Conservation (phyloP, 1,284 basidiomycete genomes). For the Vanrija sp. region DNA sequence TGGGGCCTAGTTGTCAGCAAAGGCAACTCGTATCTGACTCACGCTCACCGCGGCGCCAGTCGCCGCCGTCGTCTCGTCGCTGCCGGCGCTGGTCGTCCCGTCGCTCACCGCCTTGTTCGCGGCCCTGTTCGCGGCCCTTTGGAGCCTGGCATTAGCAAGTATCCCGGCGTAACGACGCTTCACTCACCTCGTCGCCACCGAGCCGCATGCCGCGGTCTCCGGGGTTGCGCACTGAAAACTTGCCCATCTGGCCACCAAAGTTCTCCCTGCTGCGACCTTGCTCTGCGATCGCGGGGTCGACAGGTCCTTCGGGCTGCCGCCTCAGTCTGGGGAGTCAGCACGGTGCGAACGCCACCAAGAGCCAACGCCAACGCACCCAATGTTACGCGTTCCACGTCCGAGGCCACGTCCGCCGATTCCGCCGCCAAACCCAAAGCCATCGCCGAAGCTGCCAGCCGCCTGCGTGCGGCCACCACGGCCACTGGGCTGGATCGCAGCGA, state of each 20-base stretch:
- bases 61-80: conserved; percentile 4
- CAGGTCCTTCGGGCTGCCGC: conserved; percentile 18
- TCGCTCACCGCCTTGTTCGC: conserved; percentile 1
- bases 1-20: background rate
- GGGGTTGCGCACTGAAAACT: conserved; percentile 24
- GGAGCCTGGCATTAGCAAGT: background rate
- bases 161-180: background rate
- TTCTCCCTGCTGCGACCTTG: background rate
- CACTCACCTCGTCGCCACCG: conserved; percentile 26
- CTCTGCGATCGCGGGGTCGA: conserved; percentile 19
- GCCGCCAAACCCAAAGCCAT: conserved; percentile 45
- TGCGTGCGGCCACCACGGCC: conserved; percentile 15
- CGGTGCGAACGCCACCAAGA: background rate
- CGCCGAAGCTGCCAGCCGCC: conserved; percentile 33
- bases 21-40: no score
- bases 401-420: conserved; percentile 33
- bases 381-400: conserved; percentile 25
- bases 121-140: background rate
- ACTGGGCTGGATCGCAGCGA: conserved; percentile 29
- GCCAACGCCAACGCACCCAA: conserved; percentile 24
- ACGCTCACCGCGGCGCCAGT: conserved; percentile 2
- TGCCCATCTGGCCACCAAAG: conserved; percentile 34
- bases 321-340: conserved; percentile 14
- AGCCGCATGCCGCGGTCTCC: conserved; percentile 22
- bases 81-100: conserved; percentile 4